phyloP scores from a whole-genome alignment of 2,329 filamentous ascomycete genomes.

The Trichoderma harzianum region DNA sequence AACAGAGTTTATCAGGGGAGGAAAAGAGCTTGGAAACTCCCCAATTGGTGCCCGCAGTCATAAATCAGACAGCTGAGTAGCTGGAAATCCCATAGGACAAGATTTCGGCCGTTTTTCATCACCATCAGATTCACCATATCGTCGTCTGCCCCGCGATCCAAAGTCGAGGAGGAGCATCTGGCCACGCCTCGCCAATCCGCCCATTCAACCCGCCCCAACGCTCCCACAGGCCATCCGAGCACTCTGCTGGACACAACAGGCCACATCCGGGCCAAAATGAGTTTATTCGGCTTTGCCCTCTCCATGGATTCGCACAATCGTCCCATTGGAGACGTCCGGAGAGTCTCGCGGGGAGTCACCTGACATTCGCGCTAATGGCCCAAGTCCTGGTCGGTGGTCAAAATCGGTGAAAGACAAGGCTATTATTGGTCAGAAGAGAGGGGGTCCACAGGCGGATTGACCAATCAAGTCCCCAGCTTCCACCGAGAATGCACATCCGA shows the following conservation, averaged over 20 bases:
- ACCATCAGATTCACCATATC: background rate
- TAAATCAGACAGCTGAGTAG: background rate
- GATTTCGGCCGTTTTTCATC: background rate
- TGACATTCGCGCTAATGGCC: slow-evolving; percentile 20
- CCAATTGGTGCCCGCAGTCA: background rate
- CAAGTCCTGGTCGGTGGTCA: slow-evolving; percentile 20
- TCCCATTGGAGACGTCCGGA: slow-evolving; percentile 13
- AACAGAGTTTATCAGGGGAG: background rate
- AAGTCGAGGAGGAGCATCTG: background rate
- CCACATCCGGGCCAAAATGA: slow-evolving; percentile 14
- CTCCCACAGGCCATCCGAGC: background rate
- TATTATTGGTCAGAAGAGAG: slow-evolving; percentile 29
- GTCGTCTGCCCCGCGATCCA: background rate
- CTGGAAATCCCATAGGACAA: background rate
- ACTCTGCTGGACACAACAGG: background rate
- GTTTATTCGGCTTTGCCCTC: background rate
- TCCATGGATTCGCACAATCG: slow-evolving; percentile 14
- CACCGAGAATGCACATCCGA: slow-evolving; percentile 33
- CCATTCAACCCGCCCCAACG: background rate
- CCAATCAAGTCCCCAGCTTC: slow-evolving; percentile 30
- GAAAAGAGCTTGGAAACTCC: background rate
- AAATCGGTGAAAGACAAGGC: slow-evolving; percentile 32
- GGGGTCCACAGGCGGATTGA: slow-evolving; percentile 20
- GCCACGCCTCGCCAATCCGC: slow-evolving; percentile 1
- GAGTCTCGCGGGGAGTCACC: slow-evolving; percentile 23